A percentile compares a stretch with the other conserved stretches of the same genome.
phyloP scores from a whole-genome alignment of 441 rosid genomes.

The Raphanus hybrid region DNA sequence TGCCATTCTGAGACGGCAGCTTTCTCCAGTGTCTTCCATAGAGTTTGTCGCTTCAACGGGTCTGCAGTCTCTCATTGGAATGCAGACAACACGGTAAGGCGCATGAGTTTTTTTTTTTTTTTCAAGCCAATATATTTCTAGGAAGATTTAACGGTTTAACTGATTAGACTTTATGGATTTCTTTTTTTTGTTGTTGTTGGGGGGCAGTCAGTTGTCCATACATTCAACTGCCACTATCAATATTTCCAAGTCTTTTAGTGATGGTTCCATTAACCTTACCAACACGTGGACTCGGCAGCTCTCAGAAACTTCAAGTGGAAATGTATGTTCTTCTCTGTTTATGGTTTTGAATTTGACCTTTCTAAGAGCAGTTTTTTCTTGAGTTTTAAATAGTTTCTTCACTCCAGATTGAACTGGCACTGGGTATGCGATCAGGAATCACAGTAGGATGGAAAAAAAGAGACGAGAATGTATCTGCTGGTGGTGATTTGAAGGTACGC shows the following conservation, averaged over 20 bases:
- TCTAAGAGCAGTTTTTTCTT: conserved; percentile 23
- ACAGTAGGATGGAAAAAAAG: conserved; percentile 87
- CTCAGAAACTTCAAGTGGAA: conserved; percentile 82
- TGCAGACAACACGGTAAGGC: conserved; percentile 77
- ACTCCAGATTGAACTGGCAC: conserved; percentile 73
- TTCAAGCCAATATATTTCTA: conserved; percentile 16
- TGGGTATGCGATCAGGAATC: conserved; percentile 81
- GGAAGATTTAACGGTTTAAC: conserved; percentile 1
- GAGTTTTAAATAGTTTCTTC: conserved; percentile 25
- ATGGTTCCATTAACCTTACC: conserved; percentile 91
- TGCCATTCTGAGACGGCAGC: conserved; percentile 65
- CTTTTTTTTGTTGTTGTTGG: not conserved
- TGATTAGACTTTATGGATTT: conserved; percentile 14
- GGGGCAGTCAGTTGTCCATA: conserved; percentile 68
- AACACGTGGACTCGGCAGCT: conserved; percentile 95
- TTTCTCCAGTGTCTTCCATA: conserved; percentile 77
- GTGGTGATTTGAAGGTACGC: conserved; percentile 75
- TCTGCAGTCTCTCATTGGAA: conserved; percentile 69
- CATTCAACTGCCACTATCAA: conserved; percentile 86
- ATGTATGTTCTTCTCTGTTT: conserved; percentile 56
- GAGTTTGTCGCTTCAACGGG: conserved; percentile 86
- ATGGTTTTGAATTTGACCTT: conserved; percentile 19
- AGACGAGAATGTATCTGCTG: conserved; percentile 75
- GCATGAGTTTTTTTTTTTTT: conserved; percentile 2
- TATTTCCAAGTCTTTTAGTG: conserved; percentile 75